phyloP scores from a whole-genome alignment of 192 early-diverging fungal species.

The Coemansia sp. region DNA sequence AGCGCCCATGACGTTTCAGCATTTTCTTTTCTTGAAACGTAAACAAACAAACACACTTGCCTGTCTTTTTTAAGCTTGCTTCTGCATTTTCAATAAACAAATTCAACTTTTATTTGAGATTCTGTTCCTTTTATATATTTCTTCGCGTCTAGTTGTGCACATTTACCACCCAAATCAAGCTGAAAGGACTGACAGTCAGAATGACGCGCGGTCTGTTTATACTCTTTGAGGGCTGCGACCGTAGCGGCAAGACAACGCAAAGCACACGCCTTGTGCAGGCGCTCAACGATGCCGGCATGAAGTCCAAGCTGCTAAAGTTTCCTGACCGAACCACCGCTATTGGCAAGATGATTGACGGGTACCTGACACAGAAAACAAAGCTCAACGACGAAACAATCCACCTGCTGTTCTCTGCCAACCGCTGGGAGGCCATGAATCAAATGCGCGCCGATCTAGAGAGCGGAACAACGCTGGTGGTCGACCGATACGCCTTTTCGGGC shows the following conservation, averaged over 20 bases:
- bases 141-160: too few species aligned
- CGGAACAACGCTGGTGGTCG: conserved; percentile 81
- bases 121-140: too few species aligned
- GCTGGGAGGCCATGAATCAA: conserved; percentile 81
- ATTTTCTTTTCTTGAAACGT: too few species aligned
- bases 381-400: conserved; percentile 85
- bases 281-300: conserved; percentile 51
- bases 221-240: conserved; percentile 92
- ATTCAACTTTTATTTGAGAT: too few species aligned
- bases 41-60: not conserved
- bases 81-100: too few species aligned
- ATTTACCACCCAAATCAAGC: too few species aligned
- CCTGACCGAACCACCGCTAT: conserved; percentile 92
- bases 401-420: conserved; percentile 92
- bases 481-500: conserved; percentile 96
- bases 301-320: conserved; percentile 70
- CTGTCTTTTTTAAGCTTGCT: not conserved
- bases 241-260: conserved; percentile 92
- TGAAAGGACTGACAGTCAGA: conserved; percentile 7
- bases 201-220: conserved; percentile 81
- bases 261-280: conserved; percentile 63
- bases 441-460: conserved; percentile 61
- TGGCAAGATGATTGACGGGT: conserved; percentile 86
- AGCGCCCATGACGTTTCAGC: too few species aligned
- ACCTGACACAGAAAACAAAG: conserved; percentile 68